Base-by-base conservation (phyloP, 257 asterid species). In the Penstemon eatonii region DNA sequence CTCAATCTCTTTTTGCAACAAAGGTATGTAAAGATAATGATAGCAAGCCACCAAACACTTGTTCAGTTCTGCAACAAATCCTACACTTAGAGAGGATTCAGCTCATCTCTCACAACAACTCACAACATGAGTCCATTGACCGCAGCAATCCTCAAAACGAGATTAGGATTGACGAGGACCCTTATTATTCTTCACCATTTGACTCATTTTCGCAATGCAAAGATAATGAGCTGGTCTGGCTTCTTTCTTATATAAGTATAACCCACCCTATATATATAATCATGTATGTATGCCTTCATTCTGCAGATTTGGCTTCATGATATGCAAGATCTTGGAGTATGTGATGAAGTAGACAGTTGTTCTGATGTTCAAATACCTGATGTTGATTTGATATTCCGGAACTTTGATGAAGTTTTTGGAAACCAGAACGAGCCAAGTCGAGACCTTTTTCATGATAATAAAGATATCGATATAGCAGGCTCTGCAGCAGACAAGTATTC, bases 271-370 rank as follows among this genome's bases (percentile, higher is more conserved):
- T 9, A 0, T 4, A 4, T 5, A 37, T 53, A 5, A 0, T 43
- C n/a, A 11, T 36, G 55, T 44, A 19, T 3, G 8, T 39, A 25
- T 25, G 33, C 33, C 33, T 25, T 25, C 33, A 15, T 44, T 73
- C 9, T 78, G 87, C 89, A 89, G 98, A 81, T 83, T 54, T 89
- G 98, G 98, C 84, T 81, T 72, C 94, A 89, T 73, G 86, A 83
- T 64, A 86, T 87, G 88, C 96, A 89, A 86, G 98, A 92, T 47
- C 82, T 89, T 25, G 96, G 95, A 76, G 83, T 85, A 63, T 92
- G 94, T 70, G 92, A 86, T 60, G 95, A 86, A 39, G 79, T 70
- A 59, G 78, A 65, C 65, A 59, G 81, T 59, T 73, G 76, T 33
- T 92, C 87, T 45, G 89, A 85, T 78, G 81, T 83, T 15, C 79